A percentile compares a stretch with the other conserved stretches of the same genome.
These are phyloP conservation scores for Oryza officinalis DNA, from an alignment of 176 grass and related monocot genomes.

Conservation along the genomic window DNA sequence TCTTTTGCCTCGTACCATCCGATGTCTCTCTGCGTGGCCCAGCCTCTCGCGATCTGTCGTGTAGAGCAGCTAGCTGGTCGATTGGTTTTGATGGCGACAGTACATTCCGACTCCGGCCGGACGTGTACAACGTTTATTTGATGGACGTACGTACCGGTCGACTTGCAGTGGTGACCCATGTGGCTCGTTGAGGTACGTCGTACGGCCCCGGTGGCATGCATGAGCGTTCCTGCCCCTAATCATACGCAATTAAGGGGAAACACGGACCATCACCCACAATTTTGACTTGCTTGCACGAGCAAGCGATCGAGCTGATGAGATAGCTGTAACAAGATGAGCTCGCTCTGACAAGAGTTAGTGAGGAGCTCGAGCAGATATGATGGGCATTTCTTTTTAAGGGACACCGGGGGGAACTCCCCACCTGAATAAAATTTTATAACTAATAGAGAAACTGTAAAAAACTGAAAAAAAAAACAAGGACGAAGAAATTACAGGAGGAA, in stretches of 20 bases:
- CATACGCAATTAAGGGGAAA: slow-evolving; percentile 37
- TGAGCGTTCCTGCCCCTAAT: slow-evolving; percentile 19
- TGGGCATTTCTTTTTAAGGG: no score
- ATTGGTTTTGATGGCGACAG: neutral
- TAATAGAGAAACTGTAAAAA: no score
- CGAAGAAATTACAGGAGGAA: no score
- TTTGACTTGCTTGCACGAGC: slow-evolving; percentile 45
- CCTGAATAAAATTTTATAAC: no score
- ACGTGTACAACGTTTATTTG: neutral
- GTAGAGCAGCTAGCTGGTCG: neutral
- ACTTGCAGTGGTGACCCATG: neutral
- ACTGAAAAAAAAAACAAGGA: no score
- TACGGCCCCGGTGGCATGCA: slow-evolving; percentile 1
- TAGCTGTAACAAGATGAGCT: no score
- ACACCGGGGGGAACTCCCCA: no score
- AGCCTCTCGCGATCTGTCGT: neutral
- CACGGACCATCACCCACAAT: slow-evolving; percentile 42
- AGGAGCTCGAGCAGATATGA: no score
- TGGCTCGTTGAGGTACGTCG: slow-evolving; percentile 34
- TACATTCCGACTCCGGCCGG: neutral
- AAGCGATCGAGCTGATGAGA: neutral
- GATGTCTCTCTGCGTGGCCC: neutral
- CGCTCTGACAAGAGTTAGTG: neutral
- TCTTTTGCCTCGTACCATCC: neutral
- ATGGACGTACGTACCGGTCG: neutral